Evolutionary conservation across 2,329 filamentous ascomycete species (phyloP).

Genomic region (Rutstroemia sp.): DNA sequence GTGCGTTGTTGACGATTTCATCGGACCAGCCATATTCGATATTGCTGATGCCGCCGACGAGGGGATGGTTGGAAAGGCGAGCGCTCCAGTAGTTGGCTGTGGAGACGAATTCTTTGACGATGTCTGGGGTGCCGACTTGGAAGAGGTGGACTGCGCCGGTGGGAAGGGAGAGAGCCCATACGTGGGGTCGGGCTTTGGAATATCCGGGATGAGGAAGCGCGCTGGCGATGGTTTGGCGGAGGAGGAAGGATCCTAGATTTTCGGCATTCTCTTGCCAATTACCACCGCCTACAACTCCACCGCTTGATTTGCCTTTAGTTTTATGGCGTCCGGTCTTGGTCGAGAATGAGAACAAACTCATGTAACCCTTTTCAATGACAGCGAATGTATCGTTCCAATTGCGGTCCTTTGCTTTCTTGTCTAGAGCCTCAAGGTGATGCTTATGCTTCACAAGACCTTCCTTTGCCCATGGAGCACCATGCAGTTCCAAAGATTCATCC

Average conservation of each 20-base stretch:
- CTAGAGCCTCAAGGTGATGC: constrained; percentile 83
- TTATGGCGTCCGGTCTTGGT: constrained; percentile 69
- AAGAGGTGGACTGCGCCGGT: constrained; percentile 96
- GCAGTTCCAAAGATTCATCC: constrained; percentile 85
- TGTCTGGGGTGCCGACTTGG: constrained; percentile 91
- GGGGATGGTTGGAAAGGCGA: constrained; percentile 83
- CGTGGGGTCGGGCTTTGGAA: constrained; percentile 80
- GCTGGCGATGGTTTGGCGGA: constrained; percentile 88
- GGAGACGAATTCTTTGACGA: constrained; percentile 87
- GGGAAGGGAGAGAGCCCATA: constrained; percentile 88
- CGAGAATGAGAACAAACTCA: constrained; percentile 90
- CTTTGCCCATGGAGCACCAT: constrained; percentile 96
- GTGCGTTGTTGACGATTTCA: constrained; percentile 52
- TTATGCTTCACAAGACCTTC: constrained; percentile 95
- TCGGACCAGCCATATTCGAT: constrained; percentile 98
- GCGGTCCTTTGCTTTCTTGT: constrained; percentile 87
- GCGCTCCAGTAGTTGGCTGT: constrained; percentile 98
- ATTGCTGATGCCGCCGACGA: constrained; percentile 90
- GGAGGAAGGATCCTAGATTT: constrained; percentile 75
- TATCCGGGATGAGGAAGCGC: constrained; percentile 86
- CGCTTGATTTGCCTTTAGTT: constrained; percentile 44
- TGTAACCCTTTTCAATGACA: constrained; percentile 88
- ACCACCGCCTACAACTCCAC: constrained; percentile 76
- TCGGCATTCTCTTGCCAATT: constrained; percentile 99
- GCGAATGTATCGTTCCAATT: constrained; percentile 96